Base-by-base conservation (phyloP, 495 filamentous ascomycete genomes). In the Hypoxylon intermedium region DNA sequence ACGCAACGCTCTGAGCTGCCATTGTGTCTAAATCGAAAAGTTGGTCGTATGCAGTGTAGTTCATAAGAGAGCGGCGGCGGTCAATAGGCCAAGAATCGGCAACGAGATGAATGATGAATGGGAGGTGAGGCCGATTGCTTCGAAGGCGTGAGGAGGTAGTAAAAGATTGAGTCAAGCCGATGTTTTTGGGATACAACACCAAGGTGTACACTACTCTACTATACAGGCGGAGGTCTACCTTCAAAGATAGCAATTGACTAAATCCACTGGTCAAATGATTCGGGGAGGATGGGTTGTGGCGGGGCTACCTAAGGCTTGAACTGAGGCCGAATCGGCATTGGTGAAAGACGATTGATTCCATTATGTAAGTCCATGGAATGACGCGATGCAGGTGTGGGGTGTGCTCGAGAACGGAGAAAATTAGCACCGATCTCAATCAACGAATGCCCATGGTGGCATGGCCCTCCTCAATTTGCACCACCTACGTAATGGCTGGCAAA, bases 1-100 rank as follows among this genome's bases (percentile, higher is more conserved):
- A 78, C 63, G 74, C 76, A 79, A 71, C 70, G 72, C 71, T 72
- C 56, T 69, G 58, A 43, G 59, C 53, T 58, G 73, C 74, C 78
- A 81, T 81, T 30, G 53, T 67, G 65, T 58, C 64, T 34, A 47
- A 54, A 41, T 24, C 61, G 50, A 56, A 26, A 53, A 60, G 28
- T 46, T 34, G 38, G 23, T 60, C 24, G 52, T 61, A 40, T 41
- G 40, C 40, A 37, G 53, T 47, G 41, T 64, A 26, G 62, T 56
- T 57, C 53, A 64, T 66, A 45, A 21, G 30, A 50, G 36, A 53
- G 34, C 34, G 37, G 36, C 24, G 31, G 24, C 47, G 43, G 38
- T 26, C 62, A 68, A 60, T 60, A 65, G 60, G 53, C 60, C 65
- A 60, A 68, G 53, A 61, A 47, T 52, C 46, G 19, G 49, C 21